Evolutionary conservation across 768 basidiomycete species (phyloP).

Genomic region (Asterophora parasitica): DNA sequence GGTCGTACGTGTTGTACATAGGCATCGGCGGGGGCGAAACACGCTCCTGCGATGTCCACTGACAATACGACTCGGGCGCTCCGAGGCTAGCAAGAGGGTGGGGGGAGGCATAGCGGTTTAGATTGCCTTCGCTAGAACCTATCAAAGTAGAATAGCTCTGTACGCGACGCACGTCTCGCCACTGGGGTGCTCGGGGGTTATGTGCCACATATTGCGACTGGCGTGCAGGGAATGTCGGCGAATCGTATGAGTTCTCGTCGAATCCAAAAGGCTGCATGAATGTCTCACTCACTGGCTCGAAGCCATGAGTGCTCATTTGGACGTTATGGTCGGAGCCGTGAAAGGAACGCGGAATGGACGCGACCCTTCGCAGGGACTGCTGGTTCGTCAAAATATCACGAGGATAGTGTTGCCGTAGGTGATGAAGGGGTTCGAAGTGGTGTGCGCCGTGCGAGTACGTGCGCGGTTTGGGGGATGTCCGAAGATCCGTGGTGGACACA

Average conservation of each 20-base stretch:
- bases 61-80: slow-evolving; percentile 9
- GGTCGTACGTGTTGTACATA: slow-evolving; percentile 7
- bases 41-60: slow-evolving; percentile 9
- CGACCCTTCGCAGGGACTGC: slow-evolving; percentile 12
- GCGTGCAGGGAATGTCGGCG: slow-evolving; percentile 2
- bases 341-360: slow-evolving; percentile 14
- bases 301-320: slow-evolving; percentile 1
- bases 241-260: slow-evolving; percentile 2
- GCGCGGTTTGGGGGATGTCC: slow-evolving; percentile 10
- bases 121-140: slow-evolving; percentile 7
- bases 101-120: slow-evolving; percentile 6
- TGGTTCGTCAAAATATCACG: slow-evolving; percentile 4
- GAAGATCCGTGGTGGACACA: slow-evolving; percentile 20
- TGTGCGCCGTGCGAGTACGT: slow-evolving; percentile 10
- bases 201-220: slow-evolving; percentile 7
- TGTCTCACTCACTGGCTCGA: slow-evolving; percentile 6
- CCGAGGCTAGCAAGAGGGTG: slow-evolving; percentile 4
- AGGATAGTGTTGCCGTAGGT: slow-evolving; percentile 3
- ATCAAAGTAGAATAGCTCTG: slow-evolving; percentile 23
- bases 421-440: not conserved
- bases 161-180: slow-evolving; percentile 19
- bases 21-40: slow-evolving; percentile 8
- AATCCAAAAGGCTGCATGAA: slow-evolving; percentile 6
- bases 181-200: slow-evolving; percentile 10
- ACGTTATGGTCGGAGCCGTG: slow-evolving; percentile 4